Evolutionary conservation across 306 rosid genomes (phyloP).

Genomic region (Cucumis hystrix): DNA sequence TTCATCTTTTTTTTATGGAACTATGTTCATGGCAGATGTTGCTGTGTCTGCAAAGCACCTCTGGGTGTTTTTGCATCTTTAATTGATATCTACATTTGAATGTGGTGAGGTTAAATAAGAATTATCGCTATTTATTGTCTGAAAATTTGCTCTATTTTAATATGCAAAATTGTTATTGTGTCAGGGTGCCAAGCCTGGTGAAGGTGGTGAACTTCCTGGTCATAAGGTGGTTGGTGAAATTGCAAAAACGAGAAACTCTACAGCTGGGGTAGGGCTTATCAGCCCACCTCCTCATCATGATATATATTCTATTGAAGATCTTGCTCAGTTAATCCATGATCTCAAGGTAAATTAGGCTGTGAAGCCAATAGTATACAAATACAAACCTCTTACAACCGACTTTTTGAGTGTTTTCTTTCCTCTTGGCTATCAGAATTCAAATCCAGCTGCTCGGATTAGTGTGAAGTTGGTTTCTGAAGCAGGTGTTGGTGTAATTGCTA

Average conservation of each 20-base stretch:
- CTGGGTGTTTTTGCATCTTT: conserved; percentile 43
- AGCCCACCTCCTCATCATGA: conserved; percentile 99
- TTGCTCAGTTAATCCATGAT: conserved; percentile 90
- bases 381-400: background rate
- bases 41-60: conserved; percentile 51
- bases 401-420: background rate
- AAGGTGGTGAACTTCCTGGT: conserved; percentile 99
- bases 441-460: conserved; percentile 88
- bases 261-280: conserved; percentile 97
- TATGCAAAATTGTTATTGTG: conserved; percentile 12
- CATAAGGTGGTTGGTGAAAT: conserved; percentile 96
- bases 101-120: conserved; percentile 27
- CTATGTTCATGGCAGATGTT: conserved; percentile 43
- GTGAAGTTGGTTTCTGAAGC: conserved; percentile 98
- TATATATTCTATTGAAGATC: conserved; percentile 96
- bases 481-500: conserved; percentile 97
- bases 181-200: conserved; percentile 99
- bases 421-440: conserved; percentile 55
- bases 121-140: conserved; percentile 5
- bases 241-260: conserved; percentile 87
- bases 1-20: conserved; percentile 36
- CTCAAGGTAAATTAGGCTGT: conserved; percentile 42
- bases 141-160: conserved; percentile 15
- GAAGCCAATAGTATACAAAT: background rate
- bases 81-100: conserved; percentile 28